Evolutionary conservation across 768 basidiomycete species (phyloP).

Genomic region (Pisolithus sp.): DNA sequence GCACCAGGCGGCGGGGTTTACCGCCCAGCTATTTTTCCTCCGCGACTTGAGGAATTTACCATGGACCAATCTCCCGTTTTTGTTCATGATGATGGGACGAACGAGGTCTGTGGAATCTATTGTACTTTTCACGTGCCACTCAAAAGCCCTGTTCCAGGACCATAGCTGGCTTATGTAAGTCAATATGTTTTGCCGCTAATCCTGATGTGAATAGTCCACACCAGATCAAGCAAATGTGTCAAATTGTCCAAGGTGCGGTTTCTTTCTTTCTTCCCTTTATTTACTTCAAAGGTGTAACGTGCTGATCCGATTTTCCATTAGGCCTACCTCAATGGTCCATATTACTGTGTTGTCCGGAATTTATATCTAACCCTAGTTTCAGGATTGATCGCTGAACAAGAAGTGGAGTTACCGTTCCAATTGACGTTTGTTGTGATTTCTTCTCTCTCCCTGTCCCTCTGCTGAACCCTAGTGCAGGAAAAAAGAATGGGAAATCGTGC

Average conservation of each 20-base stretch:
- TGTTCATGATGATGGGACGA: background rate
- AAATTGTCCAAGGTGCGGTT: constrained; percentile 1
- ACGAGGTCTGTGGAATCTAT: background rate
- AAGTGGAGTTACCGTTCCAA: constrained; percentile 12
- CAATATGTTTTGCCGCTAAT: background rate
- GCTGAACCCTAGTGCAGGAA: constrained; percentile 16
- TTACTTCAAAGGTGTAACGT: background rate
- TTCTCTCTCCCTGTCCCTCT: background rate
- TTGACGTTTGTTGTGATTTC: constrained; percentile 7
- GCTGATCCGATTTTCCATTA: background rate
- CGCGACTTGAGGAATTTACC: constrained; percentile 18
- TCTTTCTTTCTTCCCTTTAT: background rate
- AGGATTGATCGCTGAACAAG: constrained; percentile 11
- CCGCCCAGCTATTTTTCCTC: constrained; percentile 41
- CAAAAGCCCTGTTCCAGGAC: constrained; percentile 25
- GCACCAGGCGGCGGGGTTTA: constrained; percentile 37
- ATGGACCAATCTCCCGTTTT: background rate
- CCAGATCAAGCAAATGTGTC: constrained; percentile 1
- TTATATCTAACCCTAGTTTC: background rate
- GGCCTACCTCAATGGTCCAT: constrained; percentile 1
- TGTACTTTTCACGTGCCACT: background rate
- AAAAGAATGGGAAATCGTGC: constrained; percentile 47
- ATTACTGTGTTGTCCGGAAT: background rate
- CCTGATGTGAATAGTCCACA: background rate
- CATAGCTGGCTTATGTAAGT: constrained; percentile 47